Evolutionary conservation across 805 yeast species (phyloP), one percentile per base, ranked within the genome.

Genomic region (Kregervanrija pseudodelftensis): DNA sequence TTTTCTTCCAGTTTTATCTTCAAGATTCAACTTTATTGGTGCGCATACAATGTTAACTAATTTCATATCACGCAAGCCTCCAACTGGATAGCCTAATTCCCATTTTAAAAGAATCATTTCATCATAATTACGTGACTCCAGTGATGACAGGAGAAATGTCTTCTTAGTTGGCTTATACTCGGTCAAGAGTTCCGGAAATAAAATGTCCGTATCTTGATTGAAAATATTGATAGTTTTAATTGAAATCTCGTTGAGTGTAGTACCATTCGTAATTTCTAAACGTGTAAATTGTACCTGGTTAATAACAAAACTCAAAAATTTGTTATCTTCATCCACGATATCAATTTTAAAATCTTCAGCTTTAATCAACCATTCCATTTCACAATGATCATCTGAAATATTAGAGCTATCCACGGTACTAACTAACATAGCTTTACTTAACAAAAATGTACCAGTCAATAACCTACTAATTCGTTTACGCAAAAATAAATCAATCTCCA

Each of bases 71-170:
- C 85, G 76, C 41, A 90, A 88, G 10, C 98, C 98, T 31, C 96
- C 98, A 45, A 91, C 83, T 0, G 95, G 88, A 44, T 76, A 78
- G 42, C 83, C 76, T 80, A 85, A 77, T n/a, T 78, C 74, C 98
- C 98, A 90, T 10, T 65, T 58, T 2, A 80, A 61, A 7, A 64
- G 61, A 8, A 82, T 59, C 48, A 77, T 61, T 37, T 58, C 56
- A n/a, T 56, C 52, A 9, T 45, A 28, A 2, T 11, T 30, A 3
- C 7, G 32, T 22, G 28, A n/a, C 7, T 7, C 7, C 28, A 36
- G 42, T n/a, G 5, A 10, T 17, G 54, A 31, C 55, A 53, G 14
- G 43, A 52, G 12, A 51, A 54, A 33, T 43, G 48, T 13, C 11
- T 31, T 34, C 12, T 22, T 30, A 30, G 31, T 9, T 3, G 39